These are phyloP conservation scores for Pseudocercospora vitis DNA, from an alignment of 2,329 filamentous ascomycete genomes.

Conservation along the genomic window DNA sequence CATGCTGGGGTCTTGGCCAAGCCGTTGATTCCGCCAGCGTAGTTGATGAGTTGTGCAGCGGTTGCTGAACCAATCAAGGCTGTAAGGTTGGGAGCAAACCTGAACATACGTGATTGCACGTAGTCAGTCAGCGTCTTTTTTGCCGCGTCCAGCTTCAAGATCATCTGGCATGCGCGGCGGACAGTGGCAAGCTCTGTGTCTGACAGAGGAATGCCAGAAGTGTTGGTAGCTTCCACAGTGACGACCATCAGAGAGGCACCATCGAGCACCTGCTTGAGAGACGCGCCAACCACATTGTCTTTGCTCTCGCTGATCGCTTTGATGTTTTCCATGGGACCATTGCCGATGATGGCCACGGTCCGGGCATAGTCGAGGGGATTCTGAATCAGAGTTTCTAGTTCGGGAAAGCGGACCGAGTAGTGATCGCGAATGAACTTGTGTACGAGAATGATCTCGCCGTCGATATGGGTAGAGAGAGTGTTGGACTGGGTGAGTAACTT, in stretches of 20 bases:
- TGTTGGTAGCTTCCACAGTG: conserved; percentile 88
- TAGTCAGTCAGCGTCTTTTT: conserved; percentile 88
- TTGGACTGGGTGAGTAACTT: conserved; percentile 85
- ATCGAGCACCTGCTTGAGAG: conserved; percentile 78
- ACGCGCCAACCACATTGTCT: conserved; percentile 73
- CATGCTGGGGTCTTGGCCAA: conserved; percentile 90
- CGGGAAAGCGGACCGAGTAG: conserved; percentile 90
- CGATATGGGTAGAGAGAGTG: conserved; percentile 84
- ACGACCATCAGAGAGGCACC: conserved; percentile 93
- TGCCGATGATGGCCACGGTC: conserved; percentile 87
- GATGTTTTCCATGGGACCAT: conserved; percentile 87
- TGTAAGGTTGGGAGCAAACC: conserved; percentile 93
- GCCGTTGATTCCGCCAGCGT: conserved; percentile 81
- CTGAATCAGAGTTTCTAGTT: conserved; percentile 84
- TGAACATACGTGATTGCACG: conserved; percentile 93
- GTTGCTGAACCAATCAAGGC: conserved; percentile 87
- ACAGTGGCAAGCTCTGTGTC: conserved; percentile 73
- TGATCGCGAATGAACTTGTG: conserved; percentile 97
- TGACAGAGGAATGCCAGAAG: conserved; percentile 74
- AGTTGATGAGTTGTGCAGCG: conserved; percentile 93
- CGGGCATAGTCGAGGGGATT: conserved; percentile 95
- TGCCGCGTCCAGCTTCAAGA: conserved; percentile 80
- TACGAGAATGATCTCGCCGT: conserved; percentile 85
- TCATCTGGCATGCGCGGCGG: conserved; percentile 78
- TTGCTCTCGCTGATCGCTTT: conserved; percentile 73